phyloP scores from a whole-genome alignment of 202 grass and related monocot genomes.

The Bolboschoenoplectus hybrid region DNA sequence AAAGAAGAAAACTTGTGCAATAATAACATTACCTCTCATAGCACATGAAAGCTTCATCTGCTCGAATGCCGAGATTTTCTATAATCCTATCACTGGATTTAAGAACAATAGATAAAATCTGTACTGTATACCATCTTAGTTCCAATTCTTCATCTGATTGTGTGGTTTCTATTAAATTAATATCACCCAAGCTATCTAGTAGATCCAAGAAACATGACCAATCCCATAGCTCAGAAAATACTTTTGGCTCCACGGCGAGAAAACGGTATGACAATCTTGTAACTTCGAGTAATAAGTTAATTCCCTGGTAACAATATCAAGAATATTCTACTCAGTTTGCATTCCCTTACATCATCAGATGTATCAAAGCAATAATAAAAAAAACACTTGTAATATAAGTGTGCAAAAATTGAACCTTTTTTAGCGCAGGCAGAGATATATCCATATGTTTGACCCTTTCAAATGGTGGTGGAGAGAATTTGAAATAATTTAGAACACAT shows the following conservation, averaged over 20 bases:
- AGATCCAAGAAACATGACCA: constrained; percentile 88
- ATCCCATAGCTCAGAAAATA: constrained; percentile 81
- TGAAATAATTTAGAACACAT: constrained; percentile 69
- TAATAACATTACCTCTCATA: constrained; percentile 57
- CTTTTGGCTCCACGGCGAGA: constrained; percentile 63
- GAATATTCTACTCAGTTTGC: not conserved
- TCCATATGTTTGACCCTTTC: constrained; percentile 47
- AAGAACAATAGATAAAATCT: constrained; percentile 71
- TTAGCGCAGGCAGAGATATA: constrained; percentile 36
- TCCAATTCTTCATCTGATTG: constrained; percentile 48
- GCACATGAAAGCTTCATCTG: constrained; percentile 71
- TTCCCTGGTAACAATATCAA: constrained; percentile 51
- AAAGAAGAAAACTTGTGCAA: constrained; percentile 34
- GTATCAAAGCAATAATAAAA: constrained; percentile 30
- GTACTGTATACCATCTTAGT: constrained; percentile 77
- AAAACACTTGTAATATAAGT: constrained; percentile 4
- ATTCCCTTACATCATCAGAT: not conserved
- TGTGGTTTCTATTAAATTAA: constrained; percentile 48
- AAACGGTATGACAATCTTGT: constrained; percentile 74
- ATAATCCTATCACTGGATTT: constrained; percentile 68
- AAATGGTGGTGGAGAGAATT: constrained; percentile 80
- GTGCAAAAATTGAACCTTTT: constrained; percentile 56
- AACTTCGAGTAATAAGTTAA: constrained; percentile 58
- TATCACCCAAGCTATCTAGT: constrained; percentile 49
- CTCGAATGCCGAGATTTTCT: constrained; percentile 67